phyloP scores from a whole-genome alignment of 2,329 filamentous ascomycete genomes.

The Aaosphaeria pasadenensis region DNA sequence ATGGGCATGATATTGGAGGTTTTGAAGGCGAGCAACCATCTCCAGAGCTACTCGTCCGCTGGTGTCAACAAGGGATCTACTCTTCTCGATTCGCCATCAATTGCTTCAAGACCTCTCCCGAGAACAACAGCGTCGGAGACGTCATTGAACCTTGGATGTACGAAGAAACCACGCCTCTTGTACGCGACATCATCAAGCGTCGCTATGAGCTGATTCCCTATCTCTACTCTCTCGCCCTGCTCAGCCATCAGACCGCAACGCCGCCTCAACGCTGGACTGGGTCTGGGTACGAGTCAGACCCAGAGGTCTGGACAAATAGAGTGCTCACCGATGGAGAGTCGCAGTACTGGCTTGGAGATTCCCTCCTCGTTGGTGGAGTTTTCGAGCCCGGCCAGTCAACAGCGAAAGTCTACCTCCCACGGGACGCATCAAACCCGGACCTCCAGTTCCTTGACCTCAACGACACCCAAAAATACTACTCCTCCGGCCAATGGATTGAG shows the following conservation, averaged over 20 bases:
- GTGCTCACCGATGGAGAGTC: constrained; percentile 61
- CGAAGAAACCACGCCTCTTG: constrained; percentile 60
- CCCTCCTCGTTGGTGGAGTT: constrained; percentile 64
- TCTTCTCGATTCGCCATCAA: constrained; percentile 73
- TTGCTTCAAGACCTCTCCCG: constrained; percentile 69
- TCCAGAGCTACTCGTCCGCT: constrained; percentile 68
- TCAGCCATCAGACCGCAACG: constrained; percentile 58
- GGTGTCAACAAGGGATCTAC: constrained; percentile 70
- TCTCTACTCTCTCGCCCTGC: constrained; percentile 63
- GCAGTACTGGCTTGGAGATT: constrained; percentile 71
- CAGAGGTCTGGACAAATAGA: constrained; percentile 60
- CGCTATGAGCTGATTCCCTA: constrained; percentile 72
- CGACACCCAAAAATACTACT: constrained; percentile 59
- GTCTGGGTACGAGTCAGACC: constrained; percentile 67
- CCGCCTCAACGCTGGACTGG: constrained; percentile 71
- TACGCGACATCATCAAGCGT: constrained; percentile 65
- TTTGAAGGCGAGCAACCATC: constrained; percentile 72
- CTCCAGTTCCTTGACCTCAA: constrained; percentile 63
- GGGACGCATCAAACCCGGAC: constrained; percentile 38
- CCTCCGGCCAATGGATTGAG: constrained; percentile 53
- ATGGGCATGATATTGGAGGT: constrained; percentile 72
- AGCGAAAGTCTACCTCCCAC: constrained; percentile 62
- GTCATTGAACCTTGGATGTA: constrained; percentile 81
- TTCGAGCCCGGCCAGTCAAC: constrained; percentile 58
- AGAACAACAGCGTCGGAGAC: constrained; percentile 65